Base-by-base conservation (phyloP, 2,329 filamentous ascomycete species). In the Diaporthe longicolla region DNA sequence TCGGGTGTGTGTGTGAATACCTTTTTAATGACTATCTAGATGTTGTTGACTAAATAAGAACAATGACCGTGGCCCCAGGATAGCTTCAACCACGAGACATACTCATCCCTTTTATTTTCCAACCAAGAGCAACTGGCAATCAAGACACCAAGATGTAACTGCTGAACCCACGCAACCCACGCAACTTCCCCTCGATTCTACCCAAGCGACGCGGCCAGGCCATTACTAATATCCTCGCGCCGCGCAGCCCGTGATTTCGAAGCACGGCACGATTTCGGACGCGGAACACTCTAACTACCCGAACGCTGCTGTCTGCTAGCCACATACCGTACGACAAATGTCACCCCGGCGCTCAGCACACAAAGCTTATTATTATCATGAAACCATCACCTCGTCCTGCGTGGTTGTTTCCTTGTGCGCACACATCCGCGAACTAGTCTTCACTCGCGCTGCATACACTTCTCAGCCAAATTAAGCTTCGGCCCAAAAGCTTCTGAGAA, bases 191-290 rank as follows among this genome's bases (percentile, higher is more conserved):
- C 63, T 52, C 43, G 3, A 17, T 52, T 52, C 29, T 48, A 66
- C 21, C 45, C 61, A 66, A 66, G 29, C 45, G 32, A 17, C 15
- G 21, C 19, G 29, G 37, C 32, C 21, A 13, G 45, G 63, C 32
- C 29, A 66, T 66, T 66, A 66, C 45, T 66, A 66, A 37, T 66
- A 45, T 17, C 37, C 45, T 50, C 45, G 63, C 43, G 61, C 4
- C 45, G 63, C 29, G 63, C 45, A 52, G 37, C 43, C 21, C 4
- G n/a, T 66, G 63, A 66, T 66, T 66, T 66, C 11, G 61, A 52
- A 66, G 63, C 45, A 66, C 21, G 45, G 63, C 29, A 37, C 32
- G 13, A n/a, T 26, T 52, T 50, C 61, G 59, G 59, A n/a, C 40
- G 59, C 26, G 21, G 59, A 43, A 24, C 43, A 29, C 45, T n/a